A percentile compares a stretch with the other conserved stretches of the same genome.
phyloP scores from a whole-genome alignment of 495 filamentous ascomycete genomes.

The Xylaria intraflava region DNA sequence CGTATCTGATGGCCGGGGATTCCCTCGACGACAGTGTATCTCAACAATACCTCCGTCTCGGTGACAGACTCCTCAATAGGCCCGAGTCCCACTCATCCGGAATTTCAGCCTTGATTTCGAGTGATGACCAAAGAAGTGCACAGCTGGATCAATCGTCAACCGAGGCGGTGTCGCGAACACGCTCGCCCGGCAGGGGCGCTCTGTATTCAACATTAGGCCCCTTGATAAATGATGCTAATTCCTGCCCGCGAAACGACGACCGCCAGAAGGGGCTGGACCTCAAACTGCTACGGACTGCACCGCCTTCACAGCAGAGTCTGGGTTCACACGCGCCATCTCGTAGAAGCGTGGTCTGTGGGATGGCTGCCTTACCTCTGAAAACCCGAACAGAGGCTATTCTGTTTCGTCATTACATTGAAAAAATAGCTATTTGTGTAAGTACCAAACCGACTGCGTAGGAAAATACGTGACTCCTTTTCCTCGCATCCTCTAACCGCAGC shows the following conservation, averaged over 20 bases:
- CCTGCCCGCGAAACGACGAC: background rate
- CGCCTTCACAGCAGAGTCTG: background rate
- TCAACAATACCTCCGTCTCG: slow-evolving; percentile 13
- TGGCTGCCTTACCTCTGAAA: slow-evolving; percentile 30
- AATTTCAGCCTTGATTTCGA: background rate
- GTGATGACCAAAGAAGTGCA: background rate
- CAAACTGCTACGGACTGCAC: background rate
- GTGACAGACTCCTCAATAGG: slow-evolving; percentile 4
- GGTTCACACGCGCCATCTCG: slow-evolving; percentile 4
- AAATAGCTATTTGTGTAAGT: slow-evolving; percentile 44
- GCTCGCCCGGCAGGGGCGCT: background rate
- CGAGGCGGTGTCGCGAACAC: background rate
- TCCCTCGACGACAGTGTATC: slow-evolving; percentile 10
- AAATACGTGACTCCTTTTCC: background rate
- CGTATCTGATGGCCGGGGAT: slow-evolving; percentile 11
- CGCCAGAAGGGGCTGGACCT: background rate
- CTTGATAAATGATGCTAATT: background rate
- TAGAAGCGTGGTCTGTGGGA: background rate
- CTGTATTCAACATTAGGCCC: background rate
- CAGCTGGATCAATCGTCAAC: background rate
- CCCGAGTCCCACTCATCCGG: slow-evolving; percentile 8
- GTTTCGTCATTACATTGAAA: slow-evolving; percentile 43
- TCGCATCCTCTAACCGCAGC: slow-evolving; percentile 9
- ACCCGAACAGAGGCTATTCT: slow-evolving; percentile 34
- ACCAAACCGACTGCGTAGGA: background rate